A percentile compares a stretch with the other conserved stretches of the same genome.
phyloP scores from a whole-genome alignment of 805 yeast species.

The Wickerhamomyces chambardii region DNA sequence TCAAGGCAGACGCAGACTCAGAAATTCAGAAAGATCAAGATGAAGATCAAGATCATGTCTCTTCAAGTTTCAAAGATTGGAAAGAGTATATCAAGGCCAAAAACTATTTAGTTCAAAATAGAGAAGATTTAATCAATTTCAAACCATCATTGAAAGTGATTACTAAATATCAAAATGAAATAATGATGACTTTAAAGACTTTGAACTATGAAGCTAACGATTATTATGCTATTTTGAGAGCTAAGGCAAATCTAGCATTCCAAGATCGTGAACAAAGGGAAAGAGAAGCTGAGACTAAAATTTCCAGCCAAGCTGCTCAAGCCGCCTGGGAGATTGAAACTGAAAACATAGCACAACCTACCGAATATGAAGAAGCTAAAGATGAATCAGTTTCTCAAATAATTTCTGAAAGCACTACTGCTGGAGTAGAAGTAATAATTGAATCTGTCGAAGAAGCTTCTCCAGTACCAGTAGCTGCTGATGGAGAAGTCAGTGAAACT shows the following conservation, averaged over 20 bases:
- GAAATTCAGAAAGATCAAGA: too few relatives aligned
- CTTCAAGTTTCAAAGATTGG: constrained; percentile 43
- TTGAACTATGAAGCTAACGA: constrained; percentile 54
- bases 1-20: too few relatives aligned
- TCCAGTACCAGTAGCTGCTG: background rate
- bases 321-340: too few relatives aligned
- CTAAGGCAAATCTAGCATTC: constrained; percentile 48
- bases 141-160: constrained; percentile 22
- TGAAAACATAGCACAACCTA: too few relatives aligned
- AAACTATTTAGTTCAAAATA: constrained; percentile 39
- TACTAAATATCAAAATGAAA: constrained; percentile 22
- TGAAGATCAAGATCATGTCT: constrained; percentile 1
- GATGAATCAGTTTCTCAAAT: too few relatives aligned
- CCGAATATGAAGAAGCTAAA: background rate
- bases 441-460: background rate
- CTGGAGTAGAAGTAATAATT: background rate
- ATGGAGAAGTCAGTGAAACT: background rate
- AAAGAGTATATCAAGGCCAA: constrained; percentile 50
- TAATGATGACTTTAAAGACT: constrained; percentile 32
- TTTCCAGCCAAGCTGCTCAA: too few relatives aligned
- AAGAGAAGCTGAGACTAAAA: too few relatives aligned
- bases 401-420: too few relatives aligned
- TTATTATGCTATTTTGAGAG: constrained; percentile 45
- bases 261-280: constrained; percentile 43
- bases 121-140: constrained; percentile 39